Base-by-base conservation (phyloP, 129 eudicot genomes). In the Ambrosia trifida region DNA sequence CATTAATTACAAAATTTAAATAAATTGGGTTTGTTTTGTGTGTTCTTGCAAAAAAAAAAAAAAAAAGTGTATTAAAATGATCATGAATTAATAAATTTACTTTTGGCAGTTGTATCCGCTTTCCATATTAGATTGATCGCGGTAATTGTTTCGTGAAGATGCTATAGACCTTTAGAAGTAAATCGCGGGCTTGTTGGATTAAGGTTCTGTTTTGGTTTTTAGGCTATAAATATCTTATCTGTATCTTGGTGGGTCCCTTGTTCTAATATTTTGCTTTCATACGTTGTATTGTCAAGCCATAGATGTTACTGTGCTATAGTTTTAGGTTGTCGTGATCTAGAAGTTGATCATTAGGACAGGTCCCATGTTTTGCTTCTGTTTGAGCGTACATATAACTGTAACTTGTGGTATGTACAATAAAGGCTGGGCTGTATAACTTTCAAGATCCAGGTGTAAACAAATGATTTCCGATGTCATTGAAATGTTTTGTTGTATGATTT, bases 81-180 rank as follows among this genome's bases (percentile, higher is more conserved):
- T 38, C 31, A 30, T 58, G 64, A 58, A 58, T 16, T 31, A 30
- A 58, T 28, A 28, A 14, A 8, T 58, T 58, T 31, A 24, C 28
- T 24, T 58, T 58, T 58, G 38, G 40, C 64, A 12, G 64, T 58
- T 58, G 17, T 30, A 58, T 58, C 40, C 32, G 64, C 10, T 30
- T 28, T 58, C 17, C 30, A 6, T 58, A 58, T 28, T 4, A 58
- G 64, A 40, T 58, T 58, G 40, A 58, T 19, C 16, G 38, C 3
- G 40, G 62, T n/a, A 4, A 56, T 20, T 11, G 36, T 20, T 56
- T 58, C 64, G 30, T 10, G 66, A 61, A 61, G 66, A 60, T 60
- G 66, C 43, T 60, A 32, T 11, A 60, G 44, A 33, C 66, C 36
- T 56, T 56, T 56, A 56, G 64, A 40, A 30, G 64, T 58, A 30